Evolutionary conservation across 352 stramenopile species (phyloP), one percentile per base, ranked within the genome.

Genomic region (Globisporangium nunn): DNA sequence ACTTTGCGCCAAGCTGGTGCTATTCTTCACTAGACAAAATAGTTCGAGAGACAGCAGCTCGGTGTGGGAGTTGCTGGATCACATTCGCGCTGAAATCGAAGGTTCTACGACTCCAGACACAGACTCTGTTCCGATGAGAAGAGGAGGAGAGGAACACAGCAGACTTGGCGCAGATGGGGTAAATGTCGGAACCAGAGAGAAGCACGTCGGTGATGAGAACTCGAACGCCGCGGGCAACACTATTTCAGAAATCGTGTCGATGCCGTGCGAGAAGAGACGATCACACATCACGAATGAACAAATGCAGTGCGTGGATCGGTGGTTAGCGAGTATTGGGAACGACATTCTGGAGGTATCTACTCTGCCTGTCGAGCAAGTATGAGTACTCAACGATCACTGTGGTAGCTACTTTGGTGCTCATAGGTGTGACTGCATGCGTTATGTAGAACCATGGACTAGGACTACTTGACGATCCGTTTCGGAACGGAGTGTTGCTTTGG

Each of bases 261-360:
- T 51, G 29, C 14, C 56, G 35, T 35, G 39, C 14, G 52, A 39
- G 14, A 64, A 59, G 37, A 33, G 59, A 44, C 39, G 39, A 12
- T 47, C 61, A 14, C 70, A 75, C 51, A 60, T 74, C 54, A 74
- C 67, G 3, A 48, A 12, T 2, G 61, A 71, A 54, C 68, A 73
- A n/a, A 72, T 73, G 17, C 46, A 64, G 2, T 35, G 43, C 8
- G 43, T 64, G 15, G 64, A 58, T 40, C 56, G 33, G 11, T 73
- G 63, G 63, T 57, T 72, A 43, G 62, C 53, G 37, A 41, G 39
- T 11, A 41, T 60, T 18, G 61, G 58, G 10, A 53, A 59, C 11
- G 46, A 60, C 7, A 40, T 58, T 4, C 15, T 50, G 11, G 50
- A 54, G 29, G 67, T 72, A 39, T 31, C 1, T 23, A 23, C 23